Conservation (phyloP, 305 asterid species). For the Fraxinus nigra region DNA sequence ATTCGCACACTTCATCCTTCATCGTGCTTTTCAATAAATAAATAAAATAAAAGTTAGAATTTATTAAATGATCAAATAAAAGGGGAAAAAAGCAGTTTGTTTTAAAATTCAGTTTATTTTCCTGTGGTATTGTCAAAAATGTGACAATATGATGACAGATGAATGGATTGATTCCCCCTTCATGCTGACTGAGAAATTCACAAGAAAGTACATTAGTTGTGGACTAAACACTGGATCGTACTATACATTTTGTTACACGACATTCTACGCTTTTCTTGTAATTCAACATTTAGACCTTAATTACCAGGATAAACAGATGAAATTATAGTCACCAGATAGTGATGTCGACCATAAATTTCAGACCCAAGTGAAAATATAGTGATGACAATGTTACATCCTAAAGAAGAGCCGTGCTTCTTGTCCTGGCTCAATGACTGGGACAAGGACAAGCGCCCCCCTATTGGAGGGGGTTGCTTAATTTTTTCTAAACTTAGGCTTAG, state of each 20-base stretch:
- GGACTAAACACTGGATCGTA: not conserved
- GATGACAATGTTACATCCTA: not conserved
- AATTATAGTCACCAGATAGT: not conserved
- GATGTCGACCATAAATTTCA: not conserved
- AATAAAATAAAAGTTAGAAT: too few relatives aligned
- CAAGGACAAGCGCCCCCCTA: too few relatives aligned
- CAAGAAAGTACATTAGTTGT: too few relatives aligned
- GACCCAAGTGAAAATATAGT: not conserved
- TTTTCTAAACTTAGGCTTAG: not conserved
- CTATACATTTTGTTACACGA: not conserved
- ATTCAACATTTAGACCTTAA: not conserved
- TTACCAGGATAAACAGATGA: not conserved
- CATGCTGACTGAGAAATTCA: too few relatives aligned
- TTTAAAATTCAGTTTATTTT: too few relatives aligned
- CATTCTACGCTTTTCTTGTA: not conserved
- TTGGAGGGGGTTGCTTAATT: too few relatives aligned
- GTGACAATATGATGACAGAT: too few relatives aligned
- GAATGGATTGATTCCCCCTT: not conserved
- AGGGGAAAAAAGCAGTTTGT: too few relatives aligned
- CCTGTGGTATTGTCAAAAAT: too few relatives aligned
- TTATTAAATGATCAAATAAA: too few relatives aligned
- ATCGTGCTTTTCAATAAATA: not conserved
- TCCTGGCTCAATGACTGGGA: too few relatives aligned
- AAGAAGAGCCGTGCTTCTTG: not conserved
- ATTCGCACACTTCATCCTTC: not conserved